phyloP scores from a whole-genome alignment of 2,329 filamentous ascomycete genomes.

The Plenodomus lindquistii region DNA sequence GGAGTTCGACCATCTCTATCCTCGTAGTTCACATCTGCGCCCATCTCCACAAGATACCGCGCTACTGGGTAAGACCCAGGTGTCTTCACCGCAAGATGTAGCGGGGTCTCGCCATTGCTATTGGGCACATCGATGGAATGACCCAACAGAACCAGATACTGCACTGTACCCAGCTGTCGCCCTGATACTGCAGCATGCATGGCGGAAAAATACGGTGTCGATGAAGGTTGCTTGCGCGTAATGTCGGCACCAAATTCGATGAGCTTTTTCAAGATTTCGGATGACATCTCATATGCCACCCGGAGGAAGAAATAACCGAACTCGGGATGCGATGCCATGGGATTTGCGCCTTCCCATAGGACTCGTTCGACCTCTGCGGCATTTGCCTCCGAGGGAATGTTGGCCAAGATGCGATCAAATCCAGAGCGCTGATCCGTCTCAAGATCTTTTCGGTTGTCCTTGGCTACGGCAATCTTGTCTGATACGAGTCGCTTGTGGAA shows the following conservation, averaged over 20 bases:
- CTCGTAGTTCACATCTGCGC: conserved; percentile 37
- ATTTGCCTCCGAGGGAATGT: conserved; percentile 28
- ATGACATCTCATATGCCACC: conserved; percentile 32
- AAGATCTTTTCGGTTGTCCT: conserved; percentile 29
- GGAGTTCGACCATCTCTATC: conserved; percentile 26
- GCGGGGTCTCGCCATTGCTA: conserved; percentile 33
- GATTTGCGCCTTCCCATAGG: conserved; percentile 36
- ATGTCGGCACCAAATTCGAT: conserved; percentile 39
- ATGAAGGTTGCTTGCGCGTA: conserved; percentile 14
- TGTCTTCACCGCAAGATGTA: conserved; percentile 36
- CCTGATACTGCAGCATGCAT: conserved; percentile 37
- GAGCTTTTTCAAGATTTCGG: conserved; percentile 25
- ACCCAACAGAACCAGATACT: conserved; percentile 31
- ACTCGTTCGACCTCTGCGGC: conserved; percentile 31
- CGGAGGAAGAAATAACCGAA: conserved; percentile 36
- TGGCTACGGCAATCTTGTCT: conserved; percentile 35
- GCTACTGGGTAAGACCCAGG: conserved; percentile 30
- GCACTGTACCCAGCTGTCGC: conserved; percentile 27
- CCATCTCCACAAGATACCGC: conserved; percentile 32
- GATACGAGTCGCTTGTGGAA: conserved; percentile 29
- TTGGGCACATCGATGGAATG: conserved; percentile 33
- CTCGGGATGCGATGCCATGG: conserved; percentile 33
- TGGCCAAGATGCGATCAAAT: conserved; percentile 34
- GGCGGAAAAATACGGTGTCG: conserved; percentile 24
- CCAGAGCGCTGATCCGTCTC: conserved; percentile 28